These are phyloP conservation scores for Pseudocercospora fijiensis DNA, from an alignment of 2,329 filamentous ascomycete genomes.

Conservation along the genomic window DNA sequence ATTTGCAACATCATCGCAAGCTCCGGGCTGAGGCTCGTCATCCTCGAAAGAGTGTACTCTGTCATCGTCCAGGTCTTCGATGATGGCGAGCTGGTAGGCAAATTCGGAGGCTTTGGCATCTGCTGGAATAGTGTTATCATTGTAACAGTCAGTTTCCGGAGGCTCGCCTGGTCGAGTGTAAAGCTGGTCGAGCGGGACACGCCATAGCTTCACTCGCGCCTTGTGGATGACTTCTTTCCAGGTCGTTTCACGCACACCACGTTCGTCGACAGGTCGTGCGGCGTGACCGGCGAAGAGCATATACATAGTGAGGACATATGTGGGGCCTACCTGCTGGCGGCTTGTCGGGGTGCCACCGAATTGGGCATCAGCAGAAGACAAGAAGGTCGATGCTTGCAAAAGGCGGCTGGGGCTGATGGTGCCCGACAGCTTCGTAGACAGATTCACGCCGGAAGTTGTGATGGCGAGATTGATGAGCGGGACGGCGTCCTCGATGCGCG, in stretches of 20 bases:
- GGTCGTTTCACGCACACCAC: constrained; percentile 64
- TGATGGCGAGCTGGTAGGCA: constrained; percentile 75
- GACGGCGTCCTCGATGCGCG: constrained; percentile 83
- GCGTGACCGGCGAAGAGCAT: constrained; percentile 89
- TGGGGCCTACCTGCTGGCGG: constrained; percentile 79
- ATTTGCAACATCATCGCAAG: constrained; percentile 59
- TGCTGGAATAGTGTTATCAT: constrained; percentile 32
- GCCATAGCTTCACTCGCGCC: constrained; percentile 74
- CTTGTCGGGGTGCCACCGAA: constrained; percentile 65
- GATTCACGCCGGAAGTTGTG: constrained; percentile 83
- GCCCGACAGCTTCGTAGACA: constrained; percentile 75
- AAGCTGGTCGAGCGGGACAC: constrained; percentile 61
- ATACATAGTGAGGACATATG: constrained; percentile 84
- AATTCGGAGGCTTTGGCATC: constrained; percentile 58
- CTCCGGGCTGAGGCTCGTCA: constrained; percentile 54
- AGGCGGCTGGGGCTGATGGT: constrained; percentile 87
- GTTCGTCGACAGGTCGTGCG: constrained; percentile 54
- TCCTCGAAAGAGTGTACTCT: constrained; percentile 67
- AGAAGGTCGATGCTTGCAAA: constrained; percentile 86
- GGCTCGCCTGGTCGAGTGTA: constrained; percentile 45
- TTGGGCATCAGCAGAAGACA: constrained; percentile 81
- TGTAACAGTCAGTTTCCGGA: constrained; percentile 33
- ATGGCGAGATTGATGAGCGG: constrained; percentile 91
- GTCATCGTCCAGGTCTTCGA: constrained; percentile 77
- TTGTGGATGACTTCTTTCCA: constrained; percentile 99